Percentiles rank a stretch among this genome's conserved stretches.
These are phyloP conservation scores for Metschnikowia sp. DNA, from an alignment of 805 yeast species.

Conservation along the genomic window DNA sequence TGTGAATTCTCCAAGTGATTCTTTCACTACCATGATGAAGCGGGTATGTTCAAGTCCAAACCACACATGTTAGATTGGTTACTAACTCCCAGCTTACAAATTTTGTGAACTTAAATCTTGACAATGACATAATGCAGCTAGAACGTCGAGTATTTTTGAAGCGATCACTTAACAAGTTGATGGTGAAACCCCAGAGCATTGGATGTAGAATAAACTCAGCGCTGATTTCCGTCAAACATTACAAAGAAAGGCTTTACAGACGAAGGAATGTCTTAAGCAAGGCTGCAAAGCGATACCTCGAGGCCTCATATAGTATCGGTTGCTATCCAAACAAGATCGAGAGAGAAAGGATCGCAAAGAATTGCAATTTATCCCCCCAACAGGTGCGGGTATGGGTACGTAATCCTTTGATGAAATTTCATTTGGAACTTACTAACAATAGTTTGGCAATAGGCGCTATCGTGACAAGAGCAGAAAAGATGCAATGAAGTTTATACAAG, in stretches of 20 bases:
- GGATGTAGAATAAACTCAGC: not conserved
- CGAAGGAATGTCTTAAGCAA: not conserved
- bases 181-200: not conserved
- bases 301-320: not conserved
- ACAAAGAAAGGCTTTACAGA: not conserved
- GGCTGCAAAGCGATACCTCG: not conserved
- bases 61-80: not conserved
- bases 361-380: constrained; percentile 22
- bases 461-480: constrained; percentile 16
- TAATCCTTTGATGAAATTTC: constrained; percentile 1
- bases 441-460: constrained; percentile 31
- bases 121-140: constrained; percentile 1
- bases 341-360: constrained; percentile 25
- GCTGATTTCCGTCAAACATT: not conserved
- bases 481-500: constrained; percentile 4
- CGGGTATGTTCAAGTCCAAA: not conserved
- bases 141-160: not conserved
- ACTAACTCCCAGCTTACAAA: not conserved
- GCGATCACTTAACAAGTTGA: not conserved
- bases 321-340: constrained; percentile 26
- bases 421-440: constrained; percentile 9
- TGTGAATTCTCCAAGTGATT: not conserved
- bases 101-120: not conserved
- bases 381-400: constrained; percentile 36
- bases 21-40: not conserved